Percentiles rank a stretch among this genome's conserved stretches.
These are phyloP conservation scores for Obba rivulosa DNA, from an alignment of 768 basidiomycete genomes.

Conservation along the genomic window DNA sequence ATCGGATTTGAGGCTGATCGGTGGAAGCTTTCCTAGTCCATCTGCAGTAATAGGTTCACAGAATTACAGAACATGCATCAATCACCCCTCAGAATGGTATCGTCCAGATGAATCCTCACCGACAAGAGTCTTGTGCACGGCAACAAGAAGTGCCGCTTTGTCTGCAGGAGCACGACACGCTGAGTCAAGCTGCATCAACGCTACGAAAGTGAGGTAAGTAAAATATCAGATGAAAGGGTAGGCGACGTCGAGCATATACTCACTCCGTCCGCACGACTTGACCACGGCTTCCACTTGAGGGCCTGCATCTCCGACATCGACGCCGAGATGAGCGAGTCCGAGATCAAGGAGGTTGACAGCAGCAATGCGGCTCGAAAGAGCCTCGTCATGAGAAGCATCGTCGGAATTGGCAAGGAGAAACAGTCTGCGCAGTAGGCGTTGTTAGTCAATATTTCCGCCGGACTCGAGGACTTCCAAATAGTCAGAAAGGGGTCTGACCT, in stretches of 20 bases:
- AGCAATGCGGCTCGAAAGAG: conserved; percentile 81
- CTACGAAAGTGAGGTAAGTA: conserved; percentile 26
- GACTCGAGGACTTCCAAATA: background rate
- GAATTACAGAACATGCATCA: background rate
- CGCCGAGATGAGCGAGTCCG: conserved; percentile 81
- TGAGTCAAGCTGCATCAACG: conserved; percentile 46
- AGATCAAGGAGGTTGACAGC: conserved; percentile 91
- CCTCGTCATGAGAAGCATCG: conserved; percentile 86
- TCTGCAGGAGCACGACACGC: conserved; percentile 58
- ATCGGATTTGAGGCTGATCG: conserved; percentile 68
- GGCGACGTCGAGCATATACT: conserved; percentile 20
- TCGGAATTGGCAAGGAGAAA: conserved; percentile 72
- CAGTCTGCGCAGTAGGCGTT: conserved; percentile 39
- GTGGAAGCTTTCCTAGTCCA: conserved; percentile 69
- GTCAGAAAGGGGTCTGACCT: conserved; percentile 52
- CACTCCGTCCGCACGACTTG: conserved; percentile 72
- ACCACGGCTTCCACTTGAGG: conserved; percentile 59
- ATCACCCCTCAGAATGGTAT: background rate
- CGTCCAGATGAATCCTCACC: conserved; percentile 40
- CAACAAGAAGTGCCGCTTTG: conserved; percentile 77
- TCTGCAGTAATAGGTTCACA: conserved; percentile 37
- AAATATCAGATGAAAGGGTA: background rate
- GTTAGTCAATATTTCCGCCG: background rate
- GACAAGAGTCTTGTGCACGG: conserved; percentile 81
- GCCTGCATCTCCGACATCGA: conserved; percentile 57